Percentiles rank a stretch among this genome's conserved stretches.
Evolutionary conservation across 1,284 basidiomycete genomes (phyloP).

Genomic region (Apiotrichum porosum): DNA sequence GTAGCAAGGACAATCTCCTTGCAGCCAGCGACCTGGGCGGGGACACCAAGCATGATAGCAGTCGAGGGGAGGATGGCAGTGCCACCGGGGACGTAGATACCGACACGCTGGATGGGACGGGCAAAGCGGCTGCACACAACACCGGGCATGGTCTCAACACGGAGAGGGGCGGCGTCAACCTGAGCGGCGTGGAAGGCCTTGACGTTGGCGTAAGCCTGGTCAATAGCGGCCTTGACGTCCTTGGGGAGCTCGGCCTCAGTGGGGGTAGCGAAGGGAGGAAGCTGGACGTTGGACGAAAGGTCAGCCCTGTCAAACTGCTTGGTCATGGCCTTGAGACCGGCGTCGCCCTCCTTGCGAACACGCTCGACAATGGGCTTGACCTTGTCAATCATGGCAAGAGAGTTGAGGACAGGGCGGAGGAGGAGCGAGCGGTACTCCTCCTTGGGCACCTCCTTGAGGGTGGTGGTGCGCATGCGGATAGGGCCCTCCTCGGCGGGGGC

Average conservation of each 20-base stretch:
- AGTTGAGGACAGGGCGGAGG: slow-evolving; percentile 85
- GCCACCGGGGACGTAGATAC: slow-evolving; percentile 95
- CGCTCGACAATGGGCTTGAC: slow-evolving; percentile 91
- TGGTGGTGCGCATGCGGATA: slow-evolving; percentile 72
- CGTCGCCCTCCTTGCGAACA: slow-evolving; percentile 78
- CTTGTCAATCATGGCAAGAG: slow-evolving; percentile 88
- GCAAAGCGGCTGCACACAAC: slow-evolving; percentile 92
- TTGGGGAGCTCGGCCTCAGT: slow-evolving; percentile 57
- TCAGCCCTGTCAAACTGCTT: slow-evolving; percentile 83
- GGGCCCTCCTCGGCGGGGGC: slow-evolving; percentile 39
- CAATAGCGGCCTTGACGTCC: slow-evolving; percentile 74
- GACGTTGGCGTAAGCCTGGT: slow-evolving; percentile 88
- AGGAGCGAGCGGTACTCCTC: slow-evolving; percentile 67
- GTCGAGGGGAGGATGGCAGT: slow-evolving; percentile 95
- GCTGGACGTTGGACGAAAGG: slow-evolving; percentile 49
- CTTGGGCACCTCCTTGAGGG: slow-evolving; percentile 56
- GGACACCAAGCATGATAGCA: slow-evolving; percentile 95
- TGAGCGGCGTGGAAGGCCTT: slow-evolving; percentile 85
- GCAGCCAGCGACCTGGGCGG: slow-evolving; percentile 96
- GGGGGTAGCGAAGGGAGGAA: slow-evolving; percentile 50
- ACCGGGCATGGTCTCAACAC: slow-evolving; percentile 96
- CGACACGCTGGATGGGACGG: slow-evolving; percentile 88
- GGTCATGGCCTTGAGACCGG: slow-evolving; percentile 80
- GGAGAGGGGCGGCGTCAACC: slow-evolving; percentile 63
- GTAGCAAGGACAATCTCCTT: slow-evolving; percentile 89